Base-by-base conservation (phyloP, 345 rosid species). In the Gossypioides kirkii region DNA sequence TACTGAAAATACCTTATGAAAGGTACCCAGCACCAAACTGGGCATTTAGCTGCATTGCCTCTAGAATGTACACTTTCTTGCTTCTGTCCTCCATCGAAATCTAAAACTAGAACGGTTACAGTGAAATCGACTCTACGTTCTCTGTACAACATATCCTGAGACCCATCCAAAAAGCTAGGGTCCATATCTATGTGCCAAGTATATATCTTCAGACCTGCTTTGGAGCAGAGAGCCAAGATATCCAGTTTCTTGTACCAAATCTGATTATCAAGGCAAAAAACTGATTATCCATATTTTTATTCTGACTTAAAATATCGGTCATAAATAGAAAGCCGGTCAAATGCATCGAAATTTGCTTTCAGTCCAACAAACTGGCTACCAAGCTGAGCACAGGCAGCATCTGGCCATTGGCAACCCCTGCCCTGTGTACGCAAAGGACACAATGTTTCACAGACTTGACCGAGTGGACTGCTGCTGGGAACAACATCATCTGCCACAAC, bases 381-480 rank as follows among this genome's bases (percentile, higher is more conserved):
- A 11, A 84, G 76, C 76, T 87, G 97, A 63, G 93, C 93, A 86
- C 99, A 95, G 23, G 86, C 90, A 6, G 92, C 94, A 63, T 92
- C 97, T 2, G 99, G 98, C 98, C 99, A 89, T 59, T 84, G 79
- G 77, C 99, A 95, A 41, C 85, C 89, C 79, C 93, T 94, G 60
- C 93, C 92, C 25, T 82, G 82, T 41, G 93, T 54, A 68, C 89
- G 84, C 78, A 87, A 70, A 0, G 95, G 97, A 70, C 98, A 92
- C 78, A 89, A 58, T 56, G 83, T 76, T 80, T 88, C 94, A 77
- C 96, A 88, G 16, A 84, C 84, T 36, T 80, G 77, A 64, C 77
- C 69, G 18, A 78, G 36, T 14, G 84, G 81, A 66, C 76, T 84
- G 71, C 77, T 84, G 71, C 77, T 70, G 3, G 87, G 76, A 77